A percentile compares a stretch with the other conserved stretches of the same genome.
phyloP scores from a whole-genome alignment of 208 protist genomes.

The Leishmania arabica region DNA sequence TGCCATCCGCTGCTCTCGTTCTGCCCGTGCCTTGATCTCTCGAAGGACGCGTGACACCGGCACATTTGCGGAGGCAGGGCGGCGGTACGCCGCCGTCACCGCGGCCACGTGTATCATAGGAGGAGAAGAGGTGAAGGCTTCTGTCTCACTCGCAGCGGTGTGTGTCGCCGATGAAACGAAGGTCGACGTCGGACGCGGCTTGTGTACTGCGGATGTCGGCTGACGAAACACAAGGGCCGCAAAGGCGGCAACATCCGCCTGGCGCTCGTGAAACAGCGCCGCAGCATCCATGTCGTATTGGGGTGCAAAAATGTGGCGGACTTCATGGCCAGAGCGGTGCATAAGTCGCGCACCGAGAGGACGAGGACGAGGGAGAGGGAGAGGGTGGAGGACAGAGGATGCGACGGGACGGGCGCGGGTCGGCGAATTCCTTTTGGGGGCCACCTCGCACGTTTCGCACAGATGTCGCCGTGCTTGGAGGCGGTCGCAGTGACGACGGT shows the following conservation, averaged over 20 bases:
- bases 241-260: slow-evolving; percentile 20
- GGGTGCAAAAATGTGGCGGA: neutral
- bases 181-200: neutral
- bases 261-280: slow-evolving; percentile 15
- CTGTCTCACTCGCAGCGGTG: neutral
- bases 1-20: neutral
- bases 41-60: slow-evolving; percentile 53
- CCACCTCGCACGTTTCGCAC: neutral
- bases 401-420: neutral
- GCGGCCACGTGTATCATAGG: neutral
- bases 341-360: neutral
- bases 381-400: neutral
- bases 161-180: neutral
- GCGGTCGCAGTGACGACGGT: neutral
- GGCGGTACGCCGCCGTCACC: slow-evolving; percentile 44
- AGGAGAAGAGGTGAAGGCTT: neutral
- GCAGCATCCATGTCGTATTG: slow-evolving; percentile 11
- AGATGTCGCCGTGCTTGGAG: neutral
- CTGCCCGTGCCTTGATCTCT: slow-evolving; percentile 25
- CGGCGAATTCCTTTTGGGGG: neutral
- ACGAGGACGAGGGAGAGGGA: neutral
- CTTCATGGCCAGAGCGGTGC: neutral
- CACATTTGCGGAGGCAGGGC: slow-evolving; percentile 69
- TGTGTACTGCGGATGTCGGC: neutral
- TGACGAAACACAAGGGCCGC: slow-evolving; percentile 5